phyloP scores from a whole-genome alignment of 495 filamentous ascomycete species.

The Lentithecium fluviatile region DNA sequence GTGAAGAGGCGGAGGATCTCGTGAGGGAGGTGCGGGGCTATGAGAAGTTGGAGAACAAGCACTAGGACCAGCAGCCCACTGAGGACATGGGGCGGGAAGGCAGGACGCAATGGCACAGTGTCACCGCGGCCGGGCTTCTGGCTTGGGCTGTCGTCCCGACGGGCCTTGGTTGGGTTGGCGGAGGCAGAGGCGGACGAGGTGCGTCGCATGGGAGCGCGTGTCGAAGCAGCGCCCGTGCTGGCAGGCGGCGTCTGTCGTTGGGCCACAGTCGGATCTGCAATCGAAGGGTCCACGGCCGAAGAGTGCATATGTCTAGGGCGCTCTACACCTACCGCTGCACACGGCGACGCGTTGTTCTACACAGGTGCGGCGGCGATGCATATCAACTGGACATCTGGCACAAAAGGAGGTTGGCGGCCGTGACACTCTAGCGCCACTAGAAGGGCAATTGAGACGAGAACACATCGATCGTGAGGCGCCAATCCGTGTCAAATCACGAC shows the following conservation, averaged over 20 bases:
- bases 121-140: neutral
- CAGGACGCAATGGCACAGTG: neutral
- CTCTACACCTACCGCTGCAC: too few relatives aligned
- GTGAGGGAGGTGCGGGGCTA: slow-evolving; percentile 32
- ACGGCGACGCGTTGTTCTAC: neutral
- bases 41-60: slow-evolving; percentile 25
- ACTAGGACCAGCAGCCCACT: slow-evolving; percentile 16
- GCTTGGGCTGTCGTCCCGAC: neutral
- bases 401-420: too few relatives aligned
- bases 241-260: slow-evolving; percentile 15
- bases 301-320: too few relatives aligned
- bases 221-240: slow-evolving; percentile 1
- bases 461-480: neutral
- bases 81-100: slow-evolving; percentile 20
- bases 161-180: neutral
- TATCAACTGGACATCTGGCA: too few relatives aligned
- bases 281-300: too few relatives aligned
- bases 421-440: too few relatives aligned
- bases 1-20: slow-evolving; percentile 14
- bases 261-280: neutral
- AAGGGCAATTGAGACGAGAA: neutral
- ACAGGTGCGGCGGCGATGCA: too few relatives aligned
- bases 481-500: neutral
- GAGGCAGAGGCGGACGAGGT: slow-evolving; percentile 1
- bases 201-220: neutral